Evolutionary conservation across 495 filamentous ascomycete species (phyloP).

Genomic region (Tetracladium marchalianum): DNA sequence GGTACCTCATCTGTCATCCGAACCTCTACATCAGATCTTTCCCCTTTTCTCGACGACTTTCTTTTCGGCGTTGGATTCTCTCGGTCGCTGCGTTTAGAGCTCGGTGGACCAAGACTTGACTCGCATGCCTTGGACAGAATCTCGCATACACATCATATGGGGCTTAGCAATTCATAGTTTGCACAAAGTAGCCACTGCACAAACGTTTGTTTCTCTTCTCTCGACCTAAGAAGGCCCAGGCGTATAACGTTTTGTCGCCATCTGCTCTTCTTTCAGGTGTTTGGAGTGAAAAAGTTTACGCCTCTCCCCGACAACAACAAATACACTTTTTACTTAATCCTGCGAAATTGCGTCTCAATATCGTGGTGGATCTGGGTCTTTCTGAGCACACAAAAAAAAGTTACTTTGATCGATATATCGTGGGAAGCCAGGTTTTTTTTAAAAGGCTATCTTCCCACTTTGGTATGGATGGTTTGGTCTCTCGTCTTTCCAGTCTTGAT

Average conservation of each 20-base stretch:
- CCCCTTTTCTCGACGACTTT: slow-evolving; percentile 18
- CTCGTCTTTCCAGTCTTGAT: not conserved
- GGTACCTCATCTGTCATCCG: slow-evolving; percentile 3
- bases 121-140: slow-evolving; percentile 6
- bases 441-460: not conserved
- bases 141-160: slow-evolving; percentile 6
- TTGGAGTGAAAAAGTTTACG: too few species aligned
- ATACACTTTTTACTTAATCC: too few species aligned
- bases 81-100: slow-evolving; percentile 14
- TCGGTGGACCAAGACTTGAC: slow-evolving; percentile 6
- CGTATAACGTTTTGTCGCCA: too few species aligned
- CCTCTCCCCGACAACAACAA: too few species aligned
- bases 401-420: slow-evolving; percentile 6
- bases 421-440: too few species aligned
- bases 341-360: too few species aligned
- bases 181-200: slow-evolving; percentile 15
- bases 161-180: slow-evolving; percentile 10
- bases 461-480: slow-evolving; percentile 2
- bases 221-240: not conserved
- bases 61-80: slow-evolving; percentile 23
- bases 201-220: slow-evolving; percentile 7
- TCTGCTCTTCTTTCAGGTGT: too few species aligned
- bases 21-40: slow-evolving; percentile 8
- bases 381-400: too few species aligned
- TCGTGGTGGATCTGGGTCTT: not conserved